These are phyloP conservation scores for Chlorella sp. DNA, from an alignment of 139 green algal species.

Conservation along the genomic window DNA sequence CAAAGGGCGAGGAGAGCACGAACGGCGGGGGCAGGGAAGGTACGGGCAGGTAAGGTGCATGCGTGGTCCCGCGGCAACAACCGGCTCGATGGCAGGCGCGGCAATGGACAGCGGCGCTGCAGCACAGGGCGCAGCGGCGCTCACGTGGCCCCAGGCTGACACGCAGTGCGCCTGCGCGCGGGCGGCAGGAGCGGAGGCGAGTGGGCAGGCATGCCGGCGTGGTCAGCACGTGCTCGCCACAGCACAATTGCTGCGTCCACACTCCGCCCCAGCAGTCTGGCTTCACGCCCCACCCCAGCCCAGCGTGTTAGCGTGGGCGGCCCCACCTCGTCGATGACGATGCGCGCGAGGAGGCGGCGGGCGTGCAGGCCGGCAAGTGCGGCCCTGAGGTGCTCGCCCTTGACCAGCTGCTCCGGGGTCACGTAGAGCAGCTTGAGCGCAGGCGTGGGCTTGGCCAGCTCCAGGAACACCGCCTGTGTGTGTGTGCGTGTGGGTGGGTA, in stretches of 20 bases:
- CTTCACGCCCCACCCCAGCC: too few species aligned
- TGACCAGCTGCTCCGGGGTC: slow-evolving; percentile 79
- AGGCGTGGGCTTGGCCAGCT: slow-evolving; percentile 69
- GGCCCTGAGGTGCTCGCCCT: slow-evolving; percentile 31
- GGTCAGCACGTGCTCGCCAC: too few species aligned
- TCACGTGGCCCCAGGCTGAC: slow-evolving; percentile 70
- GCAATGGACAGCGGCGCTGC: neutral
- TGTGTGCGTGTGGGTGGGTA: neutral
- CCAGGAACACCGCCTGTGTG: slow-evolving; percentile 53
- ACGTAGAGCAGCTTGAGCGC: slow-evolving; percentile 85
- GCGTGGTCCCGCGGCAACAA: neutral
- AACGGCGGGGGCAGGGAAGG: neutral
- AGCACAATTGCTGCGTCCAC: too few species aligned
- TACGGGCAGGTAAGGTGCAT: neutral
- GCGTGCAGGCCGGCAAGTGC: slow-evolving; percentile 31
- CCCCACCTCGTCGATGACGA: slow-evolving; percentile 85
- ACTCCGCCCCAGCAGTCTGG: too few species aligned
- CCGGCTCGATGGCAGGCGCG: neutral
- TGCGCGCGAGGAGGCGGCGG: slow-evolving; percentile 50
- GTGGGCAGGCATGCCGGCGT: too few species aligned
- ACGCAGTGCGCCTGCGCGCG: slow-evolving; percentile 85
- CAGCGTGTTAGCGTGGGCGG: too few species aligned
- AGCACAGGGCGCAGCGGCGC: neutral
- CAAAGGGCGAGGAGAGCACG: neutral
- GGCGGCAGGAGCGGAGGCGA: too few species aligned